A percentile compares a stretch with the other conserved stretches of the same genome.
Evolutionary conservation across 1,139 yeast species (phyloP).

Genomic region (Nakaseomyces glabratus): DNA sequence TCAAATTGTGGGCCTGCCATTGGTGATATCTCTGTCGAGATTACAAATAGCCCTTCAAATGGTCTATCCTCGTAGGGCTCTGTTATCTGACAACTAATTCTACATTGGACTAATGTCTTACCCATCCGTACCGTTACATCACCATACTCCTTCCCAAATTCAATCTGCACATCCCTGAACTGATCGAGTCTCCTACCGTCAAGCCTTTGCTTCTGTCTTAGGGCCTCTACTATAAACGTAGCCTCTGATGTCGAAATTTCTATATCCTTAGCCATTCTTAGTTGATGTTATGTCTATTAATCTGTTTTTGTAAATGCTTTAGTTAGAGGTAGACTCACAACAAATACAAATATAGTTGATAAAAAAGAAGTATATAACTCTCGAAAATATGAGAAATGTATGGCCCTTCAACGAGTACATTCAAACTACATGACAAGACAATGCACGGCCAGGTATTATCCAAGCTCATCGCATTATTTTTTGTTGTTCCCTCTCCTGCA

Average conservation of each 20-base stretch:
- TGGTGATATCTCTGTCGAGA: constrained; percentile 78
- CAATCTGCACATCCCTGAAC: constrained; percentile 54
- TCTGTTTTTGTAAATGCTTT: too few species aligned
- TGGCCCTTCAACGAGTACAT: too few species aligned
- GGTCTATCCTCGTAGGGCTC: constrained; percentile 88
- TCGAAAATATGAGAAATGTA: too few species aligned
- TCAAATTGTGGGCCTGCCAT: constrained; percentile 86
- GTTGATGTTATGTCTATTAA: too few species aligned
- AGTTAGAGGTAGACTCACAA: too few species aligned
- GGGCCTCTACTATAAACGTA: constrained; percentile 50
- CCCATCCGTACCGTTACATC: constrained; percentile 74
- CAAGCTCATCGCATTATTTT: too few species aligned
- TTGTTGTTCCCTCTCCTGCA: too few species aligned
- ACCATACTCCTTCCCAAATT: constrained; percentile 66
- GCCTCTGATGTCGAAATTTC: constrained; percentile 63
- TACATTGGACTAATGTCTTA: constrained; percentile 60
- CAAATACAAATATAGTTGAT: too few species aligned
- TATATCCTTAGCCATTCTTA: constrained; percentile 50
- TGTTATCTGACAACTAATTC: constrained; percentile 71
- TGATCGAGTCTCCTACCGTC: constrained; percentile 62
- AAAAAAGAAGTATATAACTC: too few species aligned
- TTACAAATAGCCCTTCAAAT: constrained; percentile 80
- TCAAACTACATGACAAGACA: too few species aligned
- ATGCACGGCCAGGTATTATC: too few species aligned
- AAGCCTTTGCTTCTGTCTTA: constrained; percentile 52